Evolutionary conservation across 495 filamentous ascomycete species (phyloP), one percentile per base, ranked within the genome.

Genomic region (Tuber calosporum): DNA sequence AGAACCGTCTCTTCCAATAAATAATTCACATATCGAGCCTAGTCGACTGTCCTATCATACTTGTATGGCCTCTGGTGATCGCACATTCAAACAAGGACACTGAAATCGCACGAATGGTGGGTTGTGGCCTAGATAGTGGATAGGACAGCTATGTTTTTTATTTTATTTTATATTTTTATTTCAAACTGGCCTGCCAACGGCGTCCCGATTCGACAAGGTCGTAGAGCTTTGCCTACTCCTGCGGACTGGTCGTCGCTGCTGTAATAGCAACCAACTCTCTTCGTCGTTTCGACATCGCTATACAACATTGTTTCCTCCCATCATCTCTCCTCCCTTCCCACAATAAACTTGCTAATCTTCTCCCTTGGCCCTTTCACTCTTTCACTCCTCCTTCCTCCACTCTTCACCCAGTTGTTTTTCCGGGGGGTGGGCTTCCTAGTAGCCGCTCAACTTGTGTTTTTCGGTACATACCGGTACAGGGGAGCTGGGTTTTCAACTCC

Each of bases 241-340:
- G 68, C 72, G 71, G 74, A 78, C 76, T 75, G 70, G 76, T 77
- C 73, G 74, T 78, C 77, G 76, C 76, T 78, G 76, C 76, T 71
- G 72, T 73, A 77, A 62, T 62, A 62, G 53, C 53, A 78, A 69
- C 66, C 75, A 77, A 73, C 76, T 78, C 74, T 78, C 74, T 62
- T 69, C 73, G 38, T 66, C 58, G 73, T 71, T 62, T 62, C 71
- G 74, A 67, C 69, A 72, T 67, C 75, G 45, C 74, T 78, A 69
- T 78, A 78, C 76, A 62, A 68, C 70, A 67, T 73, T 78, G 77
- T 77, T 77, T 78, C 58, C 70, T 67, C 39, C 70, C 40, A 70
- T 68, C 45, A 58, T 70, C 48, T 78, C 76, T 68, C 70, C 69
- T 20, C 37, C 68, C n/a, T 58, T 41, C 19, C 67, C 41, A 77